Base-by-base conservation (phyloP, 2,329 filamentous ascomycete genomes). In the Endoconidiophora laricicola region DNA sequence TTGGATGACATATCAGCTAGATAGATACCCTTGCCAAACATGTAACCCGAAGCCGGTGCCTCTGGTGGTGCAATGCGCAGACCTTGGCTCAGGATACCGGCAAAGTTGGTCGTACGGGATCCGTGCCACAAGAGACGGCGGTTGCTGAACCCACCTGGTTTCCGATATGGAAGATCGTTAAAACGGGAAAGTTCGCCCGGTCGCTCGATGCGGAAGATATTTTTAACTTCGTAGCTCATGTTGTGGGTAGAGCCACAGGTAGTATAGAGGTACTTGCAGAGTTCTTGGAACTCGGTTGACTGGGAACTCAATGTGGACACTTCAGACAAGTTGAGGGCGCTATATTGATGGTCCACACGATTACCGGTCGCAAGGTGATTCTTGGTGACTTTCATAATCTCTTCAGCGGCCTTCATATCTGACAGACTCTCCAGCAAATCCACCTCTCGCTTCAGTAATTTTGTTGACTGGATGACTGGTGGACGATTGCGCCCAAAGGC, bases 21-120 rank as follows among this genome's bases (percentile, higher is more conserved):
- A 60, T 94, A 94, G 44, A 94, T 83, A 42, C 86, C 86, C 63
- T 93, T 93, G 52, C 82, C 86, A 57, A 93, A 94, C 83, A 90
- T 90, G 67, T 90, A 87, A 1, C 85, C 85, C 3, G 71, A 74
- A 0, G 79, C 79, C 0, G 86, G 87, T 0, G 86, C 86, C 62
- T 93, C 81, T 0, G 82, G 81, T 0, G 87, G 87, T 5, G 87
- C 87, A 56, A 94, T 94, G n/a, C 86, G 82, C 5, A 94, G 73
- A 56, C 87, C 87, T 63, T 94, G 85, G 52, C 79, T 83, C 40
- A 94, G 74, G 53, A 94, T 94, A 59, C 86, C 87, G 59, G 82
- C 86, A 56, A 81, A 94, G 62, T 94, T 94, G 48, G 84, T 91
- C 29, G 72, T 74, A 33, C 86, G 79, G 14, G 83, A 88, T 14